Evolutionary conservation across 148 eudicot genomes (phyloP), one percentile per base, ranked within the genome.

Genomic region (Mesembryanthemum crystallinum): DNA sequence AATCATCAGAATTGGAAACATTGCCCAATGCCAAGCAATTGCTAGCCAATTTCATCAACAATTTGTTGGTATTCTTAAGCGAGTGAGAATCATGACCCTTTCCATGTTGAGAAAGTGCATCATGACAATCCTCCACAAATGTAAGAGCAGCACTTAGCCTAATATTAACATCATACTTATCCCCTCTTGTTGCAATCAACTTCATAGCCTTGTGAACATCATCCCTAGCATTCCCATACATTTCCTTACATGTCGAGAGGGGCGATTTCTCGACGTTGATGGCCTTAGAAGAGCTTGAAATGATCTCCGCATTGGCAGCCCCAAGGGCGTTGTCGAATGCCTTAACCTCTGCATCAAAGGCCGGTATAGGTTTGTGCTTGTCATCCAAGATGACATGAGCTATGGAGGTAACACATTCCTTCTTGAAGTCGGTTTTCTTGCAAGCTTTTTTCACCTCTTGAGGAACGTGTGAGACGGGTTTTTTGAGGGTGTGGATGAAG

Each of bases 181-280:
- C 79, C 27, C 51, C 25, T 4, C 33, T 21, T 4, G 37, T 43
- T 7, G 58, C 65, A 8, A 20, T 20, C 73, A 70, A 60, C 5
- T 76, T 54, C 20, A 18, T 58, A 7, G 79, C 79, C 67, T 52
- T 59, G 11, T 51, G 20, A 1, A 76, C 17, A 42, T 76, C 79
- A 32, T 76, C 79, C 37, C 65, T 57, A 61, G 79, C 79, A 69
- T 76, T 60, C 2, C 59, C 79, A 69, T 76, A 76, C 79, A 76
- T 68, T n/a, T 76, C 73, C 52, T 68, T 21, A 64, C 79, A 76
- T 12, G 79, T 45, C 2, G 54, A 27, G 5, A 76, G 51, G 21
- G 29, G 27, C n/a, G 47, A 43, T 24, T 42, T 35, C 2, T 45
- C 14, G 68, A 28, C 6, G 1, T 25, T 66, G 25, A 5, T 51